Evolutionary conservation across 2,329 filamentous ascomycete species (phyloP).

Genomic region (Septoria linicola): DNA sequence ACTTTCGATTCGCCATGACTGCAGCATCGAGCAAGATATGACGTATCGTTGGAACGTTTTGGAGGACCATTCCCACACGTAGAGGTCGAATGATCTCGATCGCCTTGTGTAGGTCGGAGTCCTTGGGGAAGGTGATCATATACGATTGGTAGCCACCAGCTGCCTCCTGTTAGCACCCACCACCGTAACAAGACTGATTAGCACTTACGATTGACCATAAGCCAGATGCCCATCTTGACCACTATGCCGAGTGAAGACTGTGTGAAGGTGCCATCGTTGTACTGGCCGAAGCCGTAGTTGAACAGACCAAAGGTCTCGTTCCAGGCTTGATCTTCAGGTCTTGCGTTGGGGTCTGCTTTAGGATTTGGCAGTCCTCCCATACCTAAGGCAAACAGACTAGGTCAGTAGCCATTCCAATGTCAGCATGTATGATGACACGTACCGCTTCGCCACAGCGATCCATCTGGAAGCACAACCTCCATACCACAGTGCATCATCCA

Average conservation of each 20-base stretch:
- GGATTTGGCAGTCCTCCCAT: constrained; percentile 43
- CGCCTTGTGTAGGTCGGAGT: constrained; percentile 51
- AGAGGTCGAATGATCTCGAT: constrained; percentile 53
- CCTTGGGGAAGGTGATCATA: constrained; percentile 48
- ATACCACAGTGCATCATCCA: constrained; percentile 48
- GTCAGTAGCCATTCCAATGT: no score
- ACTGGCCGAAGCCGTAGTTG: constrained; percentile 41
- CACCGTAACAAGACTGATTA: no score
- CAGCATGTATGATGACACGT: no score
- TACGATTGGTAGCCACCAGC: constrained; percentile 39
- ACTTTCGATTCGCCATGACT: constrained; percentile 44
- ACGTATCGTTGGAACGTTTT: constrained; percentile 50
- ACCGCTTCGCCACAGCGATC: constrained; percentile 42
- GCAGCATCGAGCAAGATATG: constrained; percentile 49
- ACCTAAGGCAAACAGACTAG: no score
- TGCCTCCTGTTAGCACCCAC: no score
- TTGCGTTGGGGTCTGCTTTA: constrained; percentile 25
- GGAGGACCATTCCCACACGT: constrained; percentile 44
- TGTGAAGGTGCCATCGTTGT: constrained; percentile 41
- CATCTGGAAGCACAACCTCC: constrained; percentile 46
- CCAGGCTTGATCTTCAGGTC: constrained; percentile 25
- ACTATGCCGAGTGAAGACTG: constrained; percentile 41
- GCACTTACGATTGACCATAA: constrained; percentile 51
- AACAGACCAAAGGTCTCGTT: constrained; percentile 34
- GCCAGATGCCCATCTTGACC: constrained; percentile 54